Percentiles rank a stretch among this genome's conserved stretches.
These are phyloP conservation scores for Rostrohypoxylon terebratum DNA, from an alignment of 495 filamentous ascomycete genomes.

Conservation along the genomic window DNA sequence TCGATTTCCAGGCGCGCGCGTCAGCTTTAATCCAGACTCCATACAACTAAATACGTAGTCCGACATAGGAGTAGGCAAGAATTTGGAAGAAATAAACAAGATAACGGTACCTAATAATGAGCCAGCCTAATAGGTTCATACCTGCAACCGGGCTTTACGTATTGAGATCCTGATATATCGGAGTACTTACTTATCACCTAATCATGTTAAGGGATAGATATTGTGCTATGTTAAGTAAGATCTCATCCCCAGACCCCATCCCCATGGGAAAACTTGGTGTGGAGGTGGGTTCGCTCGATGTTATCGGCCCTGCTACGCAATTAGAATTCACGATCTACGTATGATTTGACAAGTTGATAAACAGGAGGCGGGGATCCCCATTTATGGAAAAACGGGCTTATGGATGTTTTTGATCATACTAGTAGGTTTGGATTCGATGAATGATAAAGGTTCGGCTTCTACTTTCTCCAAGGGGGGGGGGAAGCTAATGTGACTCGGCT, in stretches of 20 bases:
- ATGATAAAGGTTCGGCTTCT: neutral
- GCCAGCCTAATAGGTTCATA: neutral
- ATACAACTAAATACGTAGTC: constrained; percentile 1
- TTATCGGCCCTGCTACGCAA: neutral
- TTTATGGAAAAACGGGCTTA: neutral
- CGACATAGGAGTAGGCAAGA: constrained; percentile 14
- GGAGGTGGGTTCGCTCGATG: neutral
- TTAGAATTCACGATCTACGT: neutral
- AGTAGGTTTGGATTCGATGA: neutral
- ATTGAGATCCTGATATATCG: neutral
- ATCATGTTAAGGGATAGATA: neutral
- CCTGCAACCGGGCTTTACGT: neutral
- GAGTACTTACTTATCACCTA: too few relatives aligned
- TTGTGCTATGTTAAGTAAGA: neutral
- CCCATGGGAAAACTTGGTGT: neutral
- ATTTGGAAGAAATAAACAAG: neutral
- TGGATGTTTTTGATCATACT: neutral
- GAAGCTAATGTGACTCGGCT: neutral
- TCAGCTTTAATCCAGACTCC: neutral
- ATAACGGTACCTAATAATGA: neutral
- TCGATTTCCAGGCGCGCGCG: neutral
- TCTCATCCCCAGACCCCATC: constrained; percentile 4
- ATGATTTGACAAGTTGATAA: neutral
- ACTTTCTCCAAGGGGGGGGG: neutral
- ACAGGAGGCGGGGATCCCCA: constrained; percentile 4